phyloP scores from a whole-genome alignment of 2,329 filamentous ascomycete genomes.

The Colletotrichum sublineola region DNA sequence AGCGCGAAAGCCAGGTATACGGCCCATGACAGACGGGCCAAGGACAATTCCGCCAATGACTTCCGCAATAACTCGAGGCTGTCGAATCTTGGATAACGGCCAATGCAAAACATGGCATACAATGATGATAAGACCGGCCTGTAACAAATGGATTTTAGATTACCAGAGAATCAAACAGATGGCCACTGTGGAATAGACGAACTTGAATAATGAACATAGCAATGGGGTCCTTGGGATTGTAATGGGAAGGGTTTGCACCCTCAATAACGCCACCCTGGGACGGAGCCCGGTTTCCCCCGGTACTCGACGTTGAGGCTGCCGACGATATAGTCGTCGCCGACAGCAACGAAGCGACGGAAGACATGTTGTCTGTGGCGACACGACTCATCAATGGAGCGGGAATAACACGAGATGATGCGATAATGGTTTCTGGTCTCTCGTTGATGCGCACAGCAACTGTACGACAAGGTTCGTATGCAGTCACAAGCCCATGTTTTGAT shows the following conservation, averaged over 20 bases:
- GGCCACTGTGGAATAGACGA: not conserved
- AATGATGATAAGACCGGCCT: conserved; percentile 61
- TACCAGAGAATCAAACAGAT: not conserved
- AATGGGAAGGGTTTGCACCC: conserved; percentile 75
- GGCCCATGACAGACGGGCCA: conserved; percentile 89
- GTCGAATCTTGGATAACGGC: conserved; percentile 81
- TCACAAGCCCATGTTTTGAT: not conserved
- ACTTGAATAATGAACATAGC: conserved; percentile 82
- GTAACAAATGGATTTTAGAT: not conserved
- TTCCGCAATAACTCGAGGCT: conserved; percentile 87
- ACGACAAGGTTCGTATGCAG: no score
- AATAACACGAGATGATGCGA: not conserved
- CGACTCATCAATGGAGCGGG: not conserved
- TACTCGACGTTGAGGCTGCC: conserved; percentile 47
- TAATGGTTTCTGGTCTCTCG: not conserved
- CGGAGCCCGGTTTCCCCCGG: conserved; percentile 47
- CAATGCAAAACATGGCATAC: conserved; percentile 73
- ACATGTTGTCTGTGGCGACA: conserved; percentile 14
- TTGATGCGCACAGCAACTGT: not conserved
- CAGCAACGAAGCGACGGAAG: conserved; percentile 24
- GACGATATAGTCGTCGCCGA: conserved; percentile 46
- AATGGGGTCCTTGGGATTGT: conserved; percentile 79
- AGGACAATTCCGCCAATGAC: conserved; percentile 88
- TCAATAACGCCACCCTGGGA: conserved; percentile 76
- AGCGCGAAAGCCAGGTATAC: conserved; percentile 81